Evolutionary conservation across 2,329 filamentous ascomycete species (phyloP).

Genomic region (Mollisia scopiformis): DNA sequence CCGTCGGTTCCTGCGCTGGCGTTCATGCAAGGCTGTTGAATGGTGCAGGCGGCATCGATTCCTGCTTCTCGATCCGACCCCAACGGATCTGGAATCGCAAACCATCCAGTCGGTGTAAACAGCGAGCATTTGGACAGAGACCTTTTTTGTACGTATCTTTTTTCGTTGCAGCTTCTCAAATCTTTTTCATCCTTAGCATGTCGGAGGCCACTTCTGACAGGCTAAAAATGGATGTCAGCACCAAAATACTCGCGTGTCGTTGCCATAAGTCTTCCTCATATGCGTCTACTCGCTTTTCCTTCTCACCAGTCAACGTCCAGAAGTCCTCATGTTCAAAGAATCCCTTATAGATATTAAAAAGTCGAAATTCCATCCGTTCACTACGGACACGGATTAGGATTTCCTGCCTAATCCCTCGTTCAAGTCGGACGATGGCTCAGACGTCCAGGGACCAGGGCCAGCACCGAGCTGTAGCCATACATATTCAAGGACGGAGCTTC

Average conservation of each 20-base stretch:
- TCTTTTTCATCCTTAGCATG: slow-evolving; percentile 8
- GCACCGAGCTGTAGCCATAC: slow-evolving; percentile 6
- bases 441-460: background rate
- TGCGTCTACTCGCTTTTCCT: background rate
- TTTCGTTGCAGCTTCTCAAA: background rate
- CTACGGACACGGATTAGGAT: background rate
- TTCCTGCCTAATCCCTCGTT: slow-evolving; percentile 7
- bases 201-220: slow-evolving; percentile 16
- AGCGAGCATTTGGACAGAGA: background rate
- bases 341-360: slow-evolving; percentile 1
- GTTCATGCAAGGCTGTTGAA: background rate
- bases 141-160: background rate
- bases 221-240: slow-evolving; percentile 24
- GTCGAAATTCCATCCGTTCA: background rate
- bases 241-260: slow-evolving; percentile 9
- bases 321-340: slow-evolving; percentile 4
- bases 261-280: slow-evolving; percentile 4
- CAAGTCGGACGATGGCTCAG: slow-evolving; percentile 2
- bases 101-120: too few relatives aligned
- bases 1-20: background rate
- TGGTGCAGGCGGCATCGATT: background rate
- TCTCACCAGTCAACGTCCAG: slow-evolving; percentile 13
- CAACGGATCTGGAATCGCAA: background rate
- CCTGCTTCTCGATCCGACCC: background rate
- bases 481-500: slow-evolving; percentile 1